Conservation (phyloP, 225 moss, liverwort and hornwort genomes). For the Anthoceros angustus region DNA sequence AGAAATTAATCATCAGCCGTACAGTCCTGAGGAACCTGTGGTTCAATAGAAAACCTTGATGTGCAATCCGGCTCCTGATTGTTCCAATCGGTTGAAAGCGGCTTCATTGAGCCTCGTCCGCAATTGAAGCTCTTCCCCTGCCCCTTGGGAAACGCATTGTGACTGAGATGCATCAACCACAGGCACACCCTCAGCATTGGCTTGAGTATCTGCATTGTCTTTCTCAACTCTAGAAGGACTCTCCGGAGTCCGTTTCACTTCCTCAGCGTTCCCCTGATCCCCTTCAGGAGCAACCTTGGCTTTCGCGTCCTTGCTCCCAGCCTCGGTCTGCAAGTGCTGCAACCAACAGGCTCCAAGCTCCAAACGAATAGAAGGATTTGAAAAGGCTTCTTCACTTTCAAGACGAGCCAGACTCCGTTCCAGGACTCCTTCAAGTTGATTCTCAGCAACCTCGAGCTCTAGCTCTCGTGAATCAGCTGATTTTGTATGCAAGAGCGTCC, state of each 20-base stretch:
- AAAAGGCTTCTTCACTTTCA: conserved; percentile 14
- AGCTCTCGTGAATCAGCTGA: conserved; percentile 18
- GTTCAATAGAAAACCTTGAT: neutral
- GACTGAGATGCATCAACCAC: conserved; percentile 21
- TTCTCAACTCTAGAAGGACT: conserved; percentile 8
- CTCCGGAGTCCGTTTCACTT: conserved; percentile 9
- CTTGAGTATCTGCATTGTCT: neutral
- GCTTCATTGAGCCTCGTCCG: neutral
- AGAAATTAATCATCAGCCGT: neutral
- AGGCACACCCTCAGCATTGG: conserved; percentile 14
- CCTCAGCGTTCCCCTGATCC: neutral
- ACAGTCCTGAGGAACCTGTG: neutral
- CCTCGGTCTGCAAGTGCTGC: conserved; percentile 42
- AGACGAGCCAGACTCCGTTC: conserved; percentile 28
- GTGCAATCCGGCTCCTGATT: conserved; percentile 2
- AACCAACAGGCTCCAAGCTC: conserved; percentile 62
- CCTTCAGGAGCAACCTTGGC: conserved; percentile 12
- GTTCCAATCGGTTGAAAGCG: neutral
- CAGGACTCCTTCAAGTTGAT: conserved; percentile 20
- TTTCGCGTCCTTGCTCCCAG: conserved; percentile 19
- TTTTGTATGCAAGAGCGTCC: conserved; percentile 33
- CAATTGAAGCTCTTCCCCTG: neutral
- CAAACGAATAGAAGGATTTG: conserved; percentile 28
- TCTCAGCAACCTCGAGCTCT: conserved; percentile 24
- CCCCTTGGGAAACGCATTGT: conserved; percentile 26